Base-by-base conservation (phyloP, 352 stramenopile genomes). In the Pythium phragmiticola region DNA sequence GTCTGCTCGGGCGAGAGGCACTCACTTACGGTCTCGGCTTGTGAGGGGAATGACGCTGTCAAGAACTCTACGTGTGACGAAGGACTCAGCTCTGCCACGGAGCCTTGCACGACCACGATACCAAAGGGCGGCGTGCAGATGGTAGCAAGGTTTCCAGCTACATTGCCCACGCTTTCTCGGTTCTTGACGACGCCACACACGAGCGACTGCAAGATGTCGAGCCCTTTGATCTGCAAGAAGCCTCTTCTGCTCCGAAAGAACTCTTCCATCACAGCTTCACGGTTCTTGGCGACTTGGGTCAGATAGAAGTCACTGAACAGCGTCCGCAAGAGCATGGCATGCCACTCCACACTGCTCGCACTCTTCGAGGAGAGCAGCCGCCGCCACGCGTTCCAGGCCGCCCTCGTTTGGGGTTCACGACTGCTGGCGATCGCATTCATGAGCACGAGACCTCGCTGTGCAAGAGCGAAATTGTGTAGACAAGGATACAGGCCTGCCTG, bases 251-350 rank as follows among this genome's bases (percentile, higher is more conserved):
- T 76, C 8, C 52, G 39, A 55, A 90, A 90, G 55, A 92, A 92
- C 12, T 50, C 57, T 51, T 80, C 66, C 37, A 88, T 65, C 1
- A 75, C 81, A 17, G 54, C 53, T 33, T 75, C 69, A 16, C 83
- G 77, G 51, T 68, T 86, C 21, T 65, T 6, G 1, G 68, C 69
- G 9, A 82, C 73, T 60, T 91, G 80, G 2, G 76, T 77, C 13
- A 89, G 63, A 49, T 93, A 91, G 26, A 76, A 73, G 0, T 87
- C 77, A 56, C 82, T 89, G 53, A 91, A 91, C 0, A 87, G 48
- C 19, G 61, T 58, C 3, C 67, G 61, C 0, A 76, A 51, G 0
- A 89, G 59, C 13, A 77, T 69, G 65, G 91, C 78, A 42, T 91
- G 71, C 28, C 77, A 68, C 59, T 90, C 75, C 0, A 74, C 58